Evolutionary conservation across 495 filamentous ascomycete species (phyloP).

Genomic region (Paragyromitra xinjiangensis): DNA sequence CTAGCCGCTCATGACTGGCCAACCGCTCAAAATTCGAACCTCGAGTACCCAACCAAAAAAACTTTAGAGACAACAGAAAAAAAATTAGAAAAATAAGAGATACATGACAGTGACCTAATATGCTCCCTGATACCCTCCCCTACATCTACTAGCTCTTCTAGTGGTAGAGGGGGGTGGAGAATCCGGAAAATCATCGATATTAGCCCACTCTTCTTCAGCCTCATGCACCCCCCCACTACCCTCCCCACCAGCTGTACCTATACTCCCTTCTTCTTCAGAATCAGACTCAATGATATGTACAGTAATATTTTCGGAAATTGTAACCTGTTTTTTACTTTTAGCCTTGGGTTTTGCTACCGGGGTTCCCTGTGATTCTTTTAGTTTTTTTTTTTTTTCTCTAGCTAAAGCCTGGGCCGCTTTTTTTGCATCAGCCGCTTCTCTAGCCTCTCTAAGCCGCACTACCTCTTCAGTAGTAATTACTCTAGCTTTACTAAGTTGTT

Average conservation of each 20-base stretch:
- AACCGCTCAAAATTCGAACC: conserved; percentile 9
- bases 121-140: not conserved
- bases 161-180: conserved; percentile 2
- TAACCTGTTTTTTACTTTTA: conserved; percentile 16
- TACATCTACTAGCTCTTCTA: conserved; percentile 20
- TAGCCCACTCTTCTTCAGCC: conserved; percentile 11
- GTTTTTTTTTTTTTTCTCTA: conserved; percentile 21
- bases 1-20: conserved; percentile 11
- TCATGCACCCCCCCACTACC: not conserved
- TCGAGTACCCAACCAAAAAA: not conserved
- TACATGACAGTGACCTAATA: conserved; percentile 5
- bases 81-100: conserved; percentile 7
- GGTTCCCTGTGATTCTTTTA: conserved; percentile 7
- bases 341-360: not conserved
- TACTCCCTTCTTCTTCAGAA: conserved; percentile 4
- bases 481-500: conserved; percentile 22
- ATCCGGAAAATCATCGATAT: conserved; percentile 34
- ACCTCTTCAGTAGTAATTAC: conserved; percentile 42
- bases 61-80: not conserved
- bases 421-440: conserved; percentile 20
- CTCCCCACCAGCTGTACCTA: not conserved
- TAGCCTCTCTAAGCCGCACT: conserved; percentile 15
- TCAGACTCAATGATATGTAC: conserved; percentile 23
- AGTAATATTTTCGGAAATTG: conserved; percentile 29
- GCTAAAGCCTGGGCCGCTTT: conserved; percentile 7